Evolutionary conservation across 179 eudicot species (phyloP).

Genomic region (Beta macrorhiza): DNA sequence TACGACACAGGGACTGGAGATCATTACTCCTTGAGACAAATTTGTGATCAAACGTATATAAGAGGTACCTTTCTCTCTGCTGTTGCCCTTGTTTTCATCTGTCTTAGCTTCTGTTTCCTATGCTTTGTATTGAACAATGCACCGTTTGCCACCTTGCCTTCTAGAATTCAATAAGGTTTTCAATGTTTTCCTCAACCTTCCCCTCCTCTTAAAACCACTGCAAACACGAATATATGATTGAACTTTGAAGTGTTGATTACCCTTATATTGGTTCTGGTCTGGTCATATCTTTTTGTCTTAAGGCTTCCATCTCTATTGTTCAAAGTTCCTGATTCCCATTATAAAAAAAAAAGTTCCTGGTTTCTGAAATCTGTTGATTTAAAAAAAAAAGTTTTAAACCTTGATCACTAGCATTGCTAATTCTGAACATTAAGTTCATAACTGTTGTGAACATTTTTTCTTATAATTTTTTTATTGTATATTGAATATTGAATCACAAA

Average conservation of each 20-base stretch:
- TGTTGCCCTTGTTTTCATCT: background rate
- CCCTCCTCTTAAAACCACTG: background rate
- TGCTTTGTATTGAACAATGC: background rate
- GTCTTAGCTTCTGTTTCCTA: conserved; percentile 1
- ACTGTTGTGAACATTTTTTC: too few relatives aligned
- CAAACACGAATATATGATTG: too few relatives aligned
- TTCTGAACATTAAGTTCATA: background rate
- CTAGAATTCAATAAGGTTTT: background rate
- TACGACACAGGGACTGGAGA: conserved; percentile 99
- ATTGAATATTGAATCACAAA: too few relatives aligned
- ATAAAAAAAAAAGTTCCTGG: background rate
- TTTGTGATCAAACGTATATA: conserved; percentile 92
- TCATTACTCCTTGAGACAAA: conserved; percentile 96
- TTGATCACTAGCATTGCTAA: background rate
- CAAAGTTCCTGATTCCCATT: background rate
- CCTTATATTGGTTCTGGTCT: background rate
- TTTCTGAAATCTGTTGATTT: background rate
- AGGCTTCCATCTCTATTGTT: background rate
- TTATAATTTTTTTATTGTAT: too few relatives aligned
- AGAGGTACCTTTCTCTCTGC: conserved; percentile 50
- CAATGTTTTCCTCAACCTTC: background rate
- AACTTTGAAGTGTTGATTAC: background rate
- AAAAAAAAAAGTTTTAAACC: background rate
- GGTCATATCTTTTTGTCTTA: background rate
- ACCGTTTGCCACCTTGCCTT: conserved; percentile 4